These are phyloP conservation scores for Metarhizium sp. DNA, from an alignment of 2,329 filamentous ascomycete genomes.

Conservation along the genomic window DNA sequence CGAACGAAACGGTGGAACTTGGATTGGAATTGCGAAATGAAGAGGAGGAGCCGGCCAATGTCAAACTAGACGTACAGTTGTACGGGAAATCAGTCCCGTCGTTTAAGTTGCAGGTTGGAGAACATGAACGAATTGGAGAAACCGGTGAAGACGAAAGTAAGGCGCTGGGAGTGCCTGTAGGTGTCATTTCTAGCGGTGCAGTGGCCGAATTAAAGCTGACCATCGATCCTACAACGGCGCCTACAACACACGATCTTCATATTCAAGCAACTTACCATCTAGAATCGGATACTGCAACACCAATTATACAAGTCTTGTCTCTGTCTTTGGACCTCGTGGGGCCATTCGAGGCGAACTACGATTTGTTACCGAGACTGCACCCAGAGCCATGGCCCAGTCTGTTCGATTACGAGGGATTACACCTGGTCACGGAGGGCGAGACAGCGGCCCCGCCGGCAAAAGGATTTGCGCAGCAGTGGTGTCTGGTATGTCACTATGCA, in stretches of 20 bases:
- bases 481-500: conserved; percentile 59
- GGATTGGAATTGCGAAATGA: conserved; percentile 66
- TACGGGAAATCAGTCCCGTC: conserved; percentile 46
- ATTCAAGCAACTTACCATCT: conserved; percentile 71
- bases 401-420: conserved; percentile 54
- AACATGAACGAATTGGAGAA: conserved; percentile 22
- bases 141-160: conserved; percentile 31
- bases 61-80: conserved; percentile 60
- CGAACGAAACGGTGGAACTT: conserved; percentile 66
- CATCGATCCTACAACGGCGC: conserved; percentile 40
- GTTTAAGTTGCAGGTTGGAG: conserved; percentile 31
- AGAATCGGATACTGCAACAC: conserved; percentile 68
- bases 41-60: conserved; percentile 69
- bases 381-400: conserved; percentile 76
- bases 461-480: conserved; percentile 76
- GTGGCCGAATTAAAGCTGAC: conserved; percentile 35
- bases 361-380: conserved; percentile 72
- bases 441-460: conserved; percentile 19
- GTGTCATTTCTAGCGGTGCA: conserved; percentile 36
- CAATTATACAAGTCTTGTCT: conserved; percentile 63
- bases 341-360: conserved; percentile 88
- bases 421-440: conserved; percentile 19
- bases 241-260: conserved; percentile 55
- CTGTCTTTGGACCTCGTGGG: conserved; percentile 65
- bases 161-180: conserved; percentile 32